phyloP scores from a whole-genome alignment of 306 rosid species.

The Prunus dulcis region DNA sequence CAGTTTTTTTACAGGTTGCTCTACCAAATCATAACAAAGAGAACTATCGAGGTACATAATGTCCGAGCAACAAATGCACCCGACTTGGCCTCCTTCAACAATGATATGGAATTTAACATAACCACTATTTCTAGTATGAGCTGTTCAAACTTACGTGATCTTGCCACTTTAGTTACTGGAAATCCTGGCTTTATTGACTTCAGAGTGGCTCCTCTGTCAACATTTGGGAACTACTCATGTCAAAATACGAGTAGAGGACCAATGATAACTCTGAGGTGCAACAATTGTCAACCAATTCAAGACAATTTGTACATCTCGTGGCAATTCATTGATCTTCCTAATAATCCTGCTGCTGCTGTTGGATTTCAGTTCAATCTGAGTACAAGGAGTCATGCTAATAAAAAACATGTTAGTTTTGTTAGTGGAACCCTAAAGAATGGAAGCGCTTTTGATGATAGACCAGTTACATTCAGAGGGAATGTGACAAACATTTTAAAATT shows the following conservation, averaged over 20 bases:
- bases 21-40: conserved; percentile 86
- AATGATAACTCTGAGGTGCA: conserved; percentile 56
- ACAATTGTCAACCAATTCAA: conserved; percentile 48
- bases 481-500: conserved; percentile 67
- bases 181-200: conserved; percentile 77
- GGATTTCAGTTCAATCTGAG: conserved; percentile 85
- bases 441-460: conserved; percentile 61
- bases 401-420: conserved; percentile 65
- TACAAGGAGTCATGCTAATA: conserved; percentile 44
- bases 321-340: conserved; percentile 81
- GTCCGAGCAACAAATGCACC: conserved; percentile 83
- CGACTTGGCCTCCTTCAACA: conserved; percentile 61
- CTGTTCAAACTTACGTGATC: conserved; percentile 78
- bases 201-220: conserved; percentile 54
- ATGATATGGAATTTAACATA: conserved; percentile 84
- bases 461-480: conserved; percentile 84
- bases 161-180: conserved; percentile 64
- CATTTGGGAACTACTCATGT: conserved; percentile 63
- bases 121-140: conserved; percentile 84
- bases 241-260: conserved; percentile 87
- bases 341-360: conserved; percentile 83
- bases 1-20: conserved; percentile 71
- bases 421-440: conserved; percentile 72
- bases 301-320: conserved; percentile 84
- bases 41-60: conserved; percentile 89